Base-by-base conservation (phyloP, 2,329 filamentous ascomycete genomes). In the Diaporthe capsici region DNA sequence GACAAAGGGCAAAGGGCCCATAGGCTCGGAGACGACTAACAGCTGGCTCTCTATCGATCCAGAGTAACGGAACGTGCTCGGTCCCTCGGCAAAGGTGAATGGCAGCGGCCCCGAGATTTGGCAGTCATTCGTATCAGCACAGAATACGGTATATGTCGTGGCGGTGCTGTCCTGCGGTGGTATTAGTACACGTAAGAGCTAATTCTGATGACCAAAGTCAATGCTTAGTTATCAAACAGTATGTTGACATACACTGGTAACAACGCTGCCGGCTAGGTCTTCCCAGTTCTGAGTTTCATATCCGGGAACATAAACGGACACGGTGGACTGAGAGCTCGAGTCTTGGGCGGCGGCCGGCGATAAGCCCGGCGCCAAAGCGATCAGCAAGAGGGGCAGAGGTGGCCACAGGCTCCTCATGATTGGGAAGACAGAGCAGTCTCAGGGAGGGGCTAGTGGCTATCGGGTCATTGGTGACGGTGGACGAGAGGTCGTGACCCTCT, bases 61-160 rank as follows among this genome's bases (percentile, higher is more conserved):
- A 34, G 72, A 76, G 42, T 77, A 76, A 8, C 49, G 61, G 34
- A 89, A 82, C 6, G 86, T 88, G 51, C 81, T 80, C 17, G 86
- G 84, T 0, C 87, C 87, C 76, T 88, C 86, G 17, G 86, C 84
- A 74, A 89, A 83, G 65, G 86, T 78, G 77, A 88, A 88, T 6
- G 87, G 87, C 49, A 88, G 84, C 60, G 87, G 86, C 20, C 86
- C 84, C 9, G 85, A 85, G 10, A 89, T 81, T 73, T 85, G 84
- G 79, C 87, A 89, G 9, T 81, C 82, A 8, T 81, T 81, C 4
- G 84, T 83, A 42, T 85, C 82, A 13, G 84, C 84, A 76, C 87
- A 89, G 79, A 89, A 89, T 55, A 89, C 85, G 74, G 87, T 88
- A 76, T 87, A 88, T 34, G 86, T 85, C 22, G 87, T 88, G 75